phyloP scores from a whole-genome alignment of 148 eudicot species.

The Heliamphora exappendiculata region DNA sequence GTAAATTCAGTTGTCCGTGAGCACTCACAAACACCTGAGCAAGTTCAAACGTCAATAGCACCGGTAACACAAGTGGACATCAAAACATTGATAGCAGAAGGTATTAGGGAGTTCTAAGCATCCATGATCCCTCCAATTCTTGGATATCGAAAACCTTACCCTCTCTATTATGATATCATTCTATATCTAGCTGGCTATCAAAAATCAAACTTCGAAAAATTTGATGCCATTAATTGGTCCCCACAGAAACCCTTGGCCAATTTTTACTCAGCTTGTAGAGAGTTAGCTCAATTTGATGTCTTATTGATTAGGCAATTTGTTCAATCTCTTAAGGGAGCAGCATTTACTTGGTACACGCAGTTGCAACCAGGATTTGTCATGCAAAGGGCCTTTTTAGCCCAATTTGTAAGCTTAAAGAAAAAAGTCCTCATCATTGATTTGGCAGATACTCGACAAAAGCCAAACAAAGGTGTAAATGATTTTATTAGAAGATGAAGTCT shows the following conservation, averaged over 20 bases:
- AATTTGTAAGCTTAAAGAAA: not conserved
- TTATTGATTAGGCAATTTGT: not conserved
- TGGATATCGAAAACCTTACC: not conserved
- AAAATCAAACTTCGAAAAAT: not conserved
- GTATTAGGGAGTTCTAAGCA: not conserved
- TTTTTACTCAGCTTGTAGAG: not conserved
- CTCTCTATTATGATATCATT: not conserved
- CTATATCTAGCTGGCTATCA: not conserved
- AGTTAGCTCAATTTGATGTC: not conserved
- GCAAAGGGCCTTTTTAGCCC: not conserved
- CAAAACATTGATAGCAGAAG: not conserved
- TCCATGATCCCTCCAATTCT: not conserved
- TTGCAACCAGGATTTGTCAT: not conserved
- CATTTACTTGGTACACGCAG: not conserved
- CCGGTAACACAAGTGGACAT: not conserved
- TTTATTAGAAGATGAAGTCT: not conserved
- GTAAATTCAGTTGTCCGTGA: not conserved
- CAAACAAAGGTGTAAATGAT: constrained; percentile 1
- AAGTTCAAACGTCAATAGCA: not conserved
- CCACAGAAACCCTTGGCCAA: not conserved
- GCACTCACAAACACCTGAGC: not conserved
- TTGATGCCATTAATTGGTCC: not conserved
- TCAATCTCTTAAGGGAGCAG: not conserved
- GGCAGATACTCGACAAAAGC: not conserved
- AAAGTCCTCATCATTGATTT: not conserved